Conservation (phyloP, 2,329 filamentous ascomycete species). For the Amauroascus niger region DNA sequence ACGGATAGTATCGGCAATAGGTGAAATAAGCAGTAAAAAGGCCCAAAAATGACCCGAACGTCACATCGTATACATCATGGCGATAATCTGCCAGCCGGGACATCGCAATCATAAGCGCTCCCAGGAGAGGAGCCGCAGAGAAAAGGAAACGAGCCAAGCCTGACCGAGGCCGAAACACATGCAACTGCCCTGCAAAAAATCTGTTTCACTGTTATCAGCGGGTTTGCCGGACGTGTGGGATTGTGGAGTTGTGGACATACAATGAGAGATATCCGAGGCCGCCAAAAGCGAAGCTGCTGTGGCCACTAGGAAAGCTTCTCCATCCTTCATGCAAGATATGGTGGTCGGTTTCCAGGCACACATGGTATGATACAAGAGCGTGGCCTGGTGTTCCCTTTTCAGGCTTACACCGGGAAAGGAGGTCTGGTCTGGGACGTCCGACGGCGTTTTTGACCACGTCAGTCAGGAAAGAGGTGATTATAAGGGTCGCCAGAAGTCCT, state of each 20-base stretch:
- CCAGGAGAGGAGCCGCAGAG: slow-evolving; percentile 47
- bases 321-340: slow-evolving; percentile 55
- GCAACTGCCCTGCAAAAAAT: slow-evolving; percentile 47
- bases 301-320: slow-evolving; percentile 56
- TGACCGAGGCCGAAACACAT: slow-evolving; percentile 49
- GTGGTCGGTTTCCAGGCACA: slow-evolving; percentile 43
- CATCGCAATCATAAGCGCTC: slow-evolving; percentile 51
- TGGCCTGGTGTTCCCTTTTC: slow-evolving; percentile 47
- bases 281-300: slow-evolving; percentile 52
- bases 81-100: slow-evolving; percentile 55
- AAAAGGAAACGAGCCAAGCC: slow-evolving; percentile 48
- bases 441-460: slow-evolving; percentile 86
- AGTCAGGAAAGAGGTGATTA: slow-evolving; percentile 72
- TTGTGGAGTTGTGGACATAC: slow-evolving; percentile 22
- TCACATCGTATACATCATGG: slow-evolving; percentile 56
- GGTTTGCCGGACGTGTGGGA: background rate
- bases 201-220: slow-evolving; percentile 20
- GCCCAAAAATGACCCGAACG: slow-evolving; percentile 46
- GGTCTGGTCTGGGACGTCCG: slow-evolving; percentile 72
- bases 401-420: slow-evolving; percentile 80
- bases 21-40: slow-evolving; percentile 47
- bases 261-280: slow-evolving; percentile 51
- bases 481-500: slow-evolving; percentile 64
- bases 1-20: slow-evolving; percentile 53
- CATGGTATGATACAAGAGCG: slow-evolving; percentile 41